Conservation (phyloP, 192 early-diverging fungal species). For the Rhizophlyctis rosea region DNA sequence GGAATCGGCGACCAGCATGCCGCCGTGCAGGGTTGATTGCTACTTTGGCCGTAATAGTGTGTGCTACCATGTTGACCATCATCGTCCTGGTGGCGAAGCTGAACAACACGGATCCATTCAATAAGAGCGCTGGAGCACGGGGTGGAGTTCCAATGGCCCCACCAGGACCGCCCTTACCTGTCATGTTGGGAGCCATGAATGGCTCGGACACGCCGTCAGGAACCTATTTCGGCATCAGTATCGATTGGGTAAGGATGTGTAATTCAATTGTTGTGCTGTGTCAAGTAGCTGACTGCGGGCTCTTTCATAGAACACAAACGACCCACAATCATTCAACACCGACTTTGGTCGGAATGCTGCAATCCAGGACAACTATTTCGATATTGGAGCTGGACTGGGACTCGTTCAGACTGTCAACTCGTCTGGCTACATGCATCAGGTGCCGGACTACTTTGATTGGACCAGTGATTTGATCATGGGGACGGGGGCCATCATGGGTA, state of each 20-base stretch:
- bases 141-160: constrained; percentile 19
- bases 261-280: neutral
- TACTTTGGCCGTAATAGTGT: neutral
- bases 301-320: constrained; percentile 17
- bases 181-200: constrained; percentile 11
- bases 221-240: constrained; percentile 31
- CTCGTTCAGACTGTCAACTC: constrained; percentile 24
- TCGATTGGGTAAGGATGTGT: constrained; percentile 30
- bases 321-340: constrained; percentile 30
- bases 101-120: constrained; percentile 8
- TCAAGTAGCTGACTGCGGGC: neutral
- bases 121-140: constrained; percentile 20
- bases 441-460: constrained; percentile 29
- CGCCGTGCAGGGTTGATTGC: neutral
- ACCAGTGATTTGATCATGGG: constrained; percentile 28
- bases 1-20: constrained; percentile 7
- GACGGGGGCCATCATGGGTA: constrained; percentile 34
- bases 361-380: constrained; percentile 29
- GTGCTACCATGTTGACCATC: too few species aligned
- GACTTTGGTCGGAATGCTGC: constrained; percentile 22
- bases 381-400: constrained; percentile 13
- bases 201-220: neutral
- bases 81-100: constrained; percentile 4
- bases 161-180: constrained; percentile 30
- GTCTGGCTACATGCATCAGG: constrained; percentile 16